phyloP scores from a whole-genome alignment of 306 rosid species.

The Geum urbanum region DNA sequence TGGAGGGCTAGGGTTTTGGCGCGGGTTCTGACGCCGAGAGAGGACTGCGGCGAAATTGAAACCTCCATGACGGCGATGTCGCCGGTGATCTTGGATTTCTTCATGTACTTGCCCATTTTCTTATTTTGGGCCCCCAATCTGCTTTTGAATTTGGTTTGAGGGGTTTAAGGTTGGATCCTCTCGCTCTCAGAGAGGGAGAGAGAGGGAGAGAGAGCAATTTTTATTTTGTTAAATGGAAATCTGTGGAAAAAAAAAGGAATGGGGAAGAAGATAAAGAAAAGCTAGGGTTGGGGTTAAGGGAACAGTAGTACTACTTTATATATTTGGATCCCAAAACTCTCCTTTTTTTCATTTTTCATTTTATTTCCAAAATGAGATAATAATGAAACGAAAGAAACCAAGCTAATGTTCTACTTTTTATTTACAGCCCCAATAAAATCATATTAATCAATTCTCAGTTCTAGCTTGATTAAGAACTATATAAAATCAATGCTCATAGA shows the following conservation, averaged over 20 bases:
- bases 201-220: conserved; percentile 4
- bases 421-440: no score
- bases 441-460: no score
- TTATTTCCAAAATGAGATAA: no score
- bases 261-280: conserved; percentile 3
- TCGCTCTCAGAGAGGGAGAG: background rate
- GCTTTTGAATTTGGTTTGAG: background rate
- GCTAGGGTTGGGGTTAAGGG: conserved; percentile 44
- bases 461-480: no score
- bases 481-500: no score
- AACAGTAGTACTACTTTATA: conserved; percentile 16
- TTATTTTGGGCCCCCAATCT: background rate
- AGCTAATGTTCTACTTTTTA: no score
- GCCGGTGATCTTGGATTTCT: conserved; percentile 56
- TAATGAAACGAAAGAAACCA: no score
- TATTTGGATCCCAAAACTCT: background rate
- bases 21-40: conserved; percentile 74
- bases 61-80: conserved; percentile 59
- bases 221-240: background rate
- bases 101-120: conserved; percentile 73
- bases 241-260: background rate
- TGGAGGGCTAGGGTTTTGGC: conserved; percentile 68
- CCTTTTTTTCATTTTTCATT: background rate
- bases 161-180: conserved; percentile 13
- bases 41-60: conserved; percentile 37